These are phyloP conservation scores for Durusdinium trenchii DNA, from an alignment of 73 alveolate genomes.

Conservation along the genomic window DNA sequence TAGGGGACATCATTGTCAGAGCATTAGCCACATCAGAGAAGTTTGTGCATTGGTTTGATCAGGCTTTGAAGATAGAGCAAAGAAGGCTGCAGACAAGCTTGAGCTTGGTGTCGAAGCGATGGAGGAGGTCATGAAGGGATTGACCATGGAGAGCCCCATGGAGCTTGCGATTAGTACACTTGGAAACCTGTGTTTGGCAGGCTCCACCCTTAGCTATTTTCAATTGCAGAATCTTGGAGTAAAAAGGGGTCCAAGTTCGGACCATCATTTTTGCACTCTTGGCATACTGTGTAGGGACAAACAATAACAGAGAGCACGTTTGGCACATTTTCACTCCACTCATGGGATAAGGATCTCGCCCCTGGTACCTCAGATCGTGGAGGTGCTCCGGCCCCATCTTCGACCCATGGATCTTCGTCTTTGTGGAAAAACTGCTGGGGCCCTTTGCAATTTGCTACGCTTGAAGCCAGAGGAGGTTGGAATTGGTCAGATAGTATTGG, in stretches of 20 bases:
- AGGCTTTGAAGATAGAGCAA: constrained; percentile 80
- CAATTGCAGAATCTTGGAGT: constrained; percentile 35
- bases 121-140: neutral
- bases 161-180: constrained; percentile 30
- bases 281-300: too few species aligned
- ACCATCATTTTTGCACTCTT: neutral
- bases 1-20: neutral
- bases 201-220: constrained; percentile 31
- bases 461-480: neutral
- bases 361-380: constrained; percentile 33
- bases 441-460: constrained; percentile 79
- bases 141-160: constrained; percentile 23
- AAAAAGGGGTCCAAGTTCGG: neutral
- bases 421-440: constrained; percentile 84
- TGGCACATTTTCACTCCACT: neutral
- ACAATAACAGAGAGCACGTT: neutral
- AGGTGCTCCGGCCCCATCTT: constrained; percentile 30
- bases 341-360: constrained; percentile 22
- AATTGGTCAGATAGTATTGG: too few species aligned
- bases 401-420: constrained; percentile 53
- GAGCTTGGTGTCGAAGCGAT: constrained; percentile 53
- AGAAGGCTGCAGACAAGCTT: constrained; percentile 51
- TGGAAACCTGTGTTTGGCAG: constrained; percentile 77
- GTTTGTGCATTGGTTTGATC: neutral
- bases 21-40: neutral